Base-by-base conservation (phyloP, 306 rosid species). In the Pyrus betulifolia region DNA sequence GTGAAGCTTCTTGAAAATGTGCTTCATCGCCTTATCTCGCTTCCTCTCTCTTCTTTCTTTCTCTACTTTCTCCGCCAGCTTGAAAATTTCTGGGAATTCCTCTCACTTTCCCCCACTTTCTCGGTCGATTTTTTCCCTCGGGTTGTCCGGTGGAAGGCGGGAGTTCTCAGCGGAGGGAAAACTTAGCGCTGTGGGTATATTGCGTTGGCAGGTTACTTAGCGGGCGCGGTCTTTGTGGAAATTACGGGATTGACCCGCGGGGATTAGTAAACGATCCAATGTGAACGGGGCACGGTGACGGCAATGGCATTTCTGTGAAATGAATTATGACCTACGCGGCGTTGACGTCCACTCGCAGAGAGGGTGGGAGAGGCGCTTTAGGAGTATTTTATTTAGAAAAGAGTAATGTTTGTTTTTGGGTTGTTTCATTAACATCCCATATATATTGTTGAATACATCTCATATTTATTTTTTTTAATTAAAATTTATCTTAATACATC, bases 1-100 rank as follows among this genome's bases (percentile, higher is more conserved):
- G 57, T 92, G 97, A 87, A 95, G 96, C 91, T 92, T 95, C 96
- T 95, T 95, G 93, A 95, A 95, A 92, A 95, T 92, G 92, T 89
- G 89, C 78, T 88, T 95, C 99, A 95, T 95, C 55, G 55, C 55
- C 6, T 51, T 51, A 51, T 51, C 55, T 1, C 55, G 18, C 55
- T 5, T 51, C 18, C 55, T 17, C 78, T 59, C 79, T 70, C 73
- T 28, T 31, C n/a, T 44, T 23, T 69, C 42, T 19, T 69, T 72
- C 74, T 67, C 64, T 28, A 15, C 33, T 44, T 70, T 60, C 44
- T 74, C 61, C 6, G 69, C 38, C 69, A 33, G 12, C 19, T 30
- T 13, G 30, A 13, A 59, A 17, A 17, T 38, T 66, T 57, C 19
- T 15, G 67, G 33, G 45, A 11, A 4, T 58, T 19, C 55, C 28